Base-by-base conservation (phyloP, 331 rosid genomes). In the Prunus yedoensis region DNA sequence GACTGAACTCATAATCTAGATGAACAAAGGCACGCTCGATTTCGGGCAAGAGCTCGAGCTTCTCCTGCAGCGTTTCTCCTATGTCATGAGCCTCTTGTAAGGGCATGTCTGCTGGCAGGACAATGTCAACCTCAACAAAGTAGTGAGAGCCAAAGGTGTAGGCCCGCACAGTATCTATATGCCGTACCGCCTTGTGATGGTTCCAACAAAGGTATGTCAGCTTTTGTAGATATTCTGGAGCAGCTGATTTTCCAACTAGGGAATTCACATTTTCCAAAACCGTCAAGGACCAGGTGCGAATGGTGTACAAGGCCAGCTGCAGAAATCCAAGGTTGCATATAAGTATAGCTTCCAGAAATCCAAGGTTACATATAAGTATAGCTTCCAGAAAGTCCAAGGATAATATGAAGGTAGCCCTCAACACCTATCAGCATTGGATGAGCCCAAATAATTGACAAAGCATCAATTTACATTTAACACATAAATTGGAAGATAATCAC, bases 171-270 rank as follows among this genome's bases (percentile, higher is more conserved):
- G 99, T 95, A 32, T 95, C 99, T 0, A 92, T 95, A 85, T 92
- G 98, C 70, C 87, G 85, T 74, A 95, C 84, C 17, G 97, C 94
- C 80, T 84, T 74, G 83, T 95, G 91, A 83, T 95, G 99, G 87
- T 95, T 95, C 99, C 99, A 95, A 81, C 98, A 95, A 18, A 92
- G 91, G 89, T 95, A 95, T 15, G 98, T 95, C 20, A 95, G 94
- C 57, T 95, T 95, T 85, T 95, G 98, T 41, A 95, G 89, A 83
- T 75, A 95, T 79, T 95, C 99, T 0, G 99, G 99, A 8, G 97
- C 86, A 38, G 99, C 99, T 67, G 99, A 89, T 83, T 20, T 84
- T 82, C 99, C 99, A 12, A 91, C 99, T 35, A 95, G 90, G 68
- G 98, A 91, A 60, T 95, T 91, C 73, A 95, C 98, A 57, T 95